Evolutionary conservation across 1,284 basidiomycete species (phyloP), one percentile per base, ranked within the genome.

Genomic region (Naganishia liquefaciens): DNA sequence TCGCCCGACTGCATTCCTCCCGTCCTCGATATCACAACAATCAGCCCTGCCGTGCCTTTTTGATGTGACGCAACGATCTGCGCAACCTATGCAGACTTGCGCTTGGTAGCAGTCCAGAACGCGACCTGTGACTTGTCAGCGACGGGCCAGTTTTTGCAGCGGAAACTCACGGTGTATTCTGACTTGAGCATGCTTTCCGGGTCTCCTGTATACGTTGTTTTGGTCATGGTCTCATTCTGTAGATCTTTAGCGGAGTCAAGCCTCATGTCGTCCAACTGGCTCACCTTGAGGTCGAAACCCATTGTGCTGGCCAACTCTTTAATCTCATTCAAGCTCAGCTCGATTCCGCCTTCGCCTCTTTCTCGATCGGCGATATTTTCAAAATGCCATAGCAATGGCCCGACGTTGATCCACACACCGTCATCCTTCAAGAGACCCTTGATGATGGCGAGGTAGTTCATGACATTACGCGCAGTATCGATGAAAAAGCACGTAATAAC

Each of bases 401-500:
- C 93, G 7, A 93, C 80, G 74, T 96, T 97, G 71, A 95, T 89
- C 92, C 92, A 95, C 7, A 93, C 84, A 1, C 93, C 93, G 28
- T 88, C 90, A 0, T 88, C 87, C 2, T 86, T 86, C 11, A 96
- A 83, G 33, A 93, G 86, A 3, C 81, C 81, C 75, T 93, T 86
- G 53, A 96, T 89, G 62, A 89, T 86, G 40, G 88, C 84, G 19
- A 96, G 83, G 72, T 94, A 96, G 70, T 90, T 89, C n/a, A 94
- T 84, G 43, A 96, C 86, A 73, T 94, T 94, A 72, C 93, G 90
- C 0, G 93, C 90, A 6, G 94, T 98, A 74, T 99, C 95, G 69
- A 99, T 89, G 80, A 99, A 99, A 83, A 97, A 99, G 77, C 93
- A 98, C 0, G 95, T 99, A 67, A 96, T 79, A 13, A 99, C 84